Evolutionary conservation across 2,329 filamentous ascomycete species (phyloP).

Genomic region (Colletotrichum agaves): DNA sequence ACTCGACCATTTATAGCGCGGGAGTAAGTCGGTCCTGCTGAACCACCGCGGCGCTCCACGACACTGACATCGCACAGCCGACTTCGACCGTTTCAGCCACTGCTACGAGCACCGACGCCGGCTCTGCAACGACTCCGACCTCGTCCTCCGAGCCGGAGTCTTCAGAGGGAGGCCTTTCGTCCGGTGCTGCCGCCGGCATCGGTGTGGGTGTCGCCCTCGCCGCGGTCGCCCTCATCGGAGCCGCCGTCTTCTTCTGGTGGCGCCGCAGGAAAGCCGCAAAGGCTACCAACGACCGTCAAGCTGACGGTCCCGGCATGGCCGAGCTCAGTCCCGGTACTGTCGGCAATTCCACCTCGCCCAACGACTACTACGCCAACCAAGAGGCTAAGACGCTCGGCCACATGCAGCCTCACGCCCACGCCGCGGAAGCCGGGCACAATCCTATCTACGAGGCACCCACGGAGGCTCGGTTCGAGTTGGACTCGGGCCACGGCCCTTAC

Average conservation of each 20-base stretch:
- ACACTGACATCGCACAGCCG: not conserved
- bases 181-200: slow-evolving; percentile 46
- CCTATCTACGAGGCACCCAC: slow-evolving; percentile 31
- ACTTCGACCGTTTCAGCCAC: slow-evolving; percentile 8
- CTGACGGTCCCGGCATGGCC: not conserved
- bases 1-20: slow-evolving; percentile 46
- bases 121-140: not conserved
- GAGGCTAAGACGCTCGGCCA: slow-evolving; percentile 24
- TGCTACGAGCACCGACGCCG: not conserved
- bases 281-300: not conserved
- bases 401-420: slow-evolving; percentile 24
- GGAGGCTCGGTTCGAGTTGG: slow-evolving; percentile 30
- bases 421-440: slow-evolving; percentile 22
- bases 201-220: slow-evolving; percentile 44
- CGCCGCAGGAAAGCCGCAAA: slow-evolving; percentile 38
- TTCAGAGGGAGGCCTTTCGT: slow-evolving; percentile 40
- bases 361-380: slow-evolving; percentile 20
- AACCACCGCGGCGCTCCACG: too few species aligned
- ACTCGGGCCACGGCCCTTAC: slow-evolving; percentile 7
- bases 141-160: slow-evolving; percentile 4
- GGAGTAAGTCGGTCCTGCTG: slow-evolving; percentile 36
- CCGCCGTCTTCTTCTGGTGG: slow-evolving; percentile 44
- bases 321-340: slow-evolving; percentile 21
- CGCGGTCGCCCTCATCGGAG: slow-evolving; percentile 40
- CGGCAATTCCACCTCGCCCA: not conserved